Percentiles rank a stretch among this genome's conserved stretches.
Evolutionary conservation across 2,329 filamentous ascomycete genomes (phyloP).

Genomic region (Cladophialophora exuberans): DNA sequence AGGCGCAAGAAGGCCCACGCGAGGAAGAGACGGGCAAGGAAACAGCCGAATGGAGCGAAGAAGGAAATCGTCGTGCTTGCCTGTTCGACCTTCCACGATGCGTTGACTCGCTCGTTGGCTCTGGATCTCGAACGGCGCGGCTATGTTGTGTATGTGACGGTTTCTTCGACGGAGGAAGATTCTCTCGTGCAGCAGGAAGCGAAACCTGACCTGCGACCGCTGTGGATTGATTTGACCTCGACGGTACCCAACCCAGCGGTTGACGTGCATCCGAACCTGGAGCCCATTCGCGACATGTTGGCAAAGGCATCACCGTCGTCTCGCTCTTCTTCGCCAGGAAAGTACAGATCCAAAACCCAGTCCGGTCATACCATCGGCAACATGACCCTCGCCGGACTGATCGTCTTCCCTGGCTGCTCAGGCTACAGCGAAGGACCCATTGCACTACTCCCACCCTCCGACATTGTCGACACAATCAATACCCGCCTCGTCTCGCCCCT

Average conservation of each 20-base stretch:
- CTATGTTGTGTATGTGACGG: constrained; percentile 91
- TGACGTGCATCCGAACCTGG: constrained; percentile 34
- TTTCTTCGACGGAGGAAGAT: constrained; percentile 83
- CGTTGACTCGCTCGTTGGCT: constrained; percentile 79
- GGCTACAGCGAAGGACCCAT: constrained; percentile 83
- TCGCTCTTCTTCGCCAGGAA: constrained; percentile 20
- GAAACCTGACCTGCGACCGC: constrained; percentile 78
- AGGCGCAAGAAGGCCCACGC: constrained; percentile 62
- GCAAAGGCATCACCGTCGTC: constrained; percentile 18
- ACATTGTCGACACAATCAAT: constrained; percentile 88
- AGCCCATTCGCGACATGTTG: constrained; percentile 33
- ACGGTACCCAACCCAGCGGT: constrained; percentile 29
- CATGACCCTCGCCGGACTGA: constrained; percentile 70
- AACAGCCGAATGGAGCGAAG: constrained; percentile 79
- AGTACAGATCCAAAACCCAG: constrained; percentile 11
- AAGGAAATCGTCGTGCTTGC: constrained; percentile 87
- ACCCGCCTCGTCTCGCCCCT: constrained; percentile 89
- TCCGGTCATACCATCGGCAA: constrained; percentile 28
- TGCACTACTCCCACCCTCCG: constrained; percentile 79
- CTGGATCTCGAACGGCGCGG: constrained; percentile 87
- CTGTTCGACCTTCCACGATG: constrained; percentile 76
- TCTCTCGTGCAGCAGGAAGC: constrained; percentile 71
- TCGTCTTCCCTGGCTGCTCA: constrained; percentile 77
- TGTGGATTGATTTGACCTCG: constrained; percentile 82
- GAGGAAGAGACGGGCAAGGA: constrained; percentile 73